Conservation (phyloP, 345 rosid genomes). For the Hypericum perforatum region DNA sequence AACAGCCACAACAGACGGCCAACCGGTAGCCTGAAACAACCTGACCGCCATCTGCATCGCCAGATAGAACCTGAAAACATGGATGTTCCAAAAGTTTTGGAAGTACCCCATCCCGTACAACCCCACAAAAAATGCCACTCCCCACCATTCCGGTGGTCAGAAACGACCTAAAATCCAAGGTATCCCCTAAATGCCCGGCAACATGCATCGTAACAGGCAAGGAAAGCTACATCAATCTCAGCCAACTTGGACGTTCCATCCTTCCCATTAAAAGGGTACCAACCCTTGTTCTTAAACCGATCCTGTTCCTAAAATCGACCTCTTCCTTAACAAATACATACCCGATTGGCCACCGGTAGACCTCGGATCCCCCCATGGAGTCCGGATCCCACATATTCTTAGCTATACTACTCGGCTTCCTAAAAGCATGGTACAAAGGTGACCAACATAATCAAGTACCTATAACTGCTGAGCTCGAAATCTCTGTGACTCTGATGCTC, state of each 20-base stretch:
- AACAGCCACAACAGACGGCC: conserved; percentile 99
- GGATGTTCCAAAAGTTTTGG: conserved; percentile 67
- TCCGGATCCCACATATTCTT: conserved; percentile 81
- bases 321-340: conserved; percentile 41
- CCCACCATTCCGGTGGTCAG: conserved; percentile 80
- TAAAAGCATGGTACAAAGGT: conserved; percentile 90
- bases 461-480: conserved; percentile 54
- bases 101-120: conserved; percentile 89
- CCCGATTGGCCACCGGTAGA: conserved; percentile 60
- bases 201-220: conserved; percentile 82
- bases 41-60: conserved; percentile 85
- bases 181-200: conserved; percentile 90
- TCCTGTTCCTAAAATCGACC: neutral
- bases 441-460: conserved; percentile 53
- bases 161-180: conserved; percentile 76
- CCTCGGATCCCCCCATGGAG: conserved; percentile 8
- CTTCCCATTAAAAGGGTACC: conserved; percentile 69
- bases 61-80: conserved; percentile 55
- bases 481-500: conserved; percentile 51
- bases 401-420: conserved; percentile 87
- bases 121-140: conserved; percentile 80
- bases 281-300: conserved; percentile 28
- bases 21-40: conserved; percentile 83
- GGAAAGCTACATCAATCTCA: conserved; percentile 84
- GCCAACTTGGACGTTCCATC: conserved; percentile 77